phyloP scores from a whole-genome alignment of 768 basidiomycete species.

The Scleroderma bovista region DNA sequence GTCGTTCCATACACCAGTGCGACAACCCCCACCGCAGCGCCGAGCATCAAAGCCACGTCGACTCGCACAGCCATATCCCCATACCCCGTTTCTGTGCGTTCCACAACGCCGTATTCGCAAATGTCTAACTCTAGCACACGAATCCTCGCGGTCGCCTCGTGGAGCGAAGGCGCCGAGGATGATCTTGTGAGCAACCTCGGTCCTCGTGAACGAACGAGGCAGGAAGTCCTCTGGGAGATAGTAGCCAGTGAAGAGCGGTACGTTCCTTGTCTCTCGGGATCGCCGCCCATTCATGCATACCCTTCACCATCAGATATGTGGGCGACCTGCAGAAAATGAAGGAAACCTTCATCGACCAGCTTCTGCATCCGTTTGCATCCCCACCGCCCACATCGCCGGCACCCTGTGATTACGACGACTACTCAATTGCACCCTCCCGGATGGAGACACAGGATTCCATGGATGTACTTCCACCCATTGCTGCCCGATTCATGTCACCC shows the following conservation, averaged over 20 bases:
- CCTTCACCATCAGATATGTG: constrained; percentile 64
- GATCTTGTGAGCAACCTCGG: constrained; percentile 91
- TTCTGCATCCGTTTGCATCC: constrained; percentile 73
- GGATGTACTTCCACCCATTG: constrained; percentile 76
- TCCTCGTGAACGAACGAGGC: constrained; percentile 89
- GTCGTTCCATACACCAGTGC: constrained; percentile 40
- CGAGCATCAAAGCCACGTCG: constrained; percentile 47
- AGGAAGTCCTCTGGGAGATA: constrained; percentile 96
- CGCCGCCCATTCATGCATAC: constrained; percentile 13
- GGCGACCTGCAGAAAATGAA: constrained; percentile 87
- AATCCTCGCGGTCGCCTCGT: constrained; percentile 73
- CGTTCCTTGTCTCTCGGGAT: constrained; percentile 14
- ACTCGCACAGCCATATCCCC: constrained; percentile 64
- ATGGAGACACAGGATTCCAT: constrained; percentile 61
- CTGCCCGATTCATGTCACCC: constrained; percentile 86
- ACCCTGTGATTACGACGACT: constrained; percentile 67
- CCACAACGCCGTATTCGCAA: constrained; percentile 76
- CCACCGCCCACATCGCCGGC: constrained; percentile 39
- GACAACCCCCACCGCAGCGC: constrained; percentile 54
- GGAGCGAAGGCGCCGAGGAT: constrained; percentile 93
- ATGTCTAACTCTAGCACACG: constrained; percentile 68
- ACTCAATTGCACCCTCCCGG: constrained; percentile 32
- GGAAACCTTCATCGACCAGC: constrained; percentile 86
- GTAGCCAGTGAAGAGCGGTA: constrained; percentile 94
- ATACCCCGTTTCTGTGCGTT: constrained; percentile 66